phyloP scores from a whole-genome alignment of 108 stramenopile genomes.

The Nitzschia sp. region DNA sequence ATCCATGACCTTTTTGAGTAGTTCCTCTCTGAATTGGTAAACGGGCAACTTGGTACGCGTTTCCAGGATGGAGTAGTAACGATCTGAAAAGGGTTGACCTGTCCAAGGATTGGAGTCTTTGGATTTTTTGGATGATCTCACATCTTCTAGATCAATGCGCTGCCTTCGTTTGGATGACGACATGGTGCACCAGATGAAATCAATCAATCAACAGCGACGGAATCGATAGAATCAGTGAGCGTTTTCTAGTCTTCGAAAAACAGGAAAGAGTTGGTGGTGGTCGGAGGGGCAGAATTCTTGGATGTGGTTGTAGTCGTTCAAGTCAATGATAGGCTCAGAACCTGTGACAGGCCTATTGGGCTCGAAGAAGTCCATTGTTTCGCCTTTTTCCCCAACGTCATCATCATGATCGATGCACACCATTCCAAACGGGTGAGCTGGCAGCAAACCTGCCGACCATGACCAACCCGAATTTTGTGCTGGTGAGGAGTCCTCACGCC shows the following conservation, averaged over 20 bases:
- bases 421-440: too few relatives aligned
- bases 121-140: constrained; percentile 11
- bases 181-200: constrained; percentile 12
- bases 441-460: too few relatives aligned
- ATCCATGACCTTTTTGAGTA: constrained; percentile 80
- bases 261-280: background rate
- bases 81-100: constrained; percentile 58
- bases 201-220: background rate
- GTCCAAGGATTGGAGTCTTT: constrained; percentile 87
- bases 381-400: too few relatives aligned
- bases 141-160: constrained; percentile 32
- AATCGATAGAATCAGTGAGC: background rate
- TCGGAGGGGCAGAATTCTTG: background rate
- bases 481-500: too few relatives aligned
- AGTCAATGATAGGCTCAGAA: too few relatives aligned
- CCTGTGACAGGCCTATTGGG: too few relatives aligned
- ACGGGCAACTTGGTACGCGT: constrained; percentile 92
- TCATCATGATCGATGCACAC: too few relatives aligned
- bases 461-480: too few relatives aligned
- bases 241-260: background rate
- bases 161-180: constrained; percentile 15
- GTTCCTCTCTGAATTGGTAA: constrained; percentile 90
- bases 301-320: too few relatives aligned
- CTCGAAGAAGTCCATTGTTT: too few relatives aligned
- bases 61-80: constrained; percentile 63